Evolutionary conservation across 305 asterid species (phyloP).

Genomic region (Euphrasia arctica): DNA sequence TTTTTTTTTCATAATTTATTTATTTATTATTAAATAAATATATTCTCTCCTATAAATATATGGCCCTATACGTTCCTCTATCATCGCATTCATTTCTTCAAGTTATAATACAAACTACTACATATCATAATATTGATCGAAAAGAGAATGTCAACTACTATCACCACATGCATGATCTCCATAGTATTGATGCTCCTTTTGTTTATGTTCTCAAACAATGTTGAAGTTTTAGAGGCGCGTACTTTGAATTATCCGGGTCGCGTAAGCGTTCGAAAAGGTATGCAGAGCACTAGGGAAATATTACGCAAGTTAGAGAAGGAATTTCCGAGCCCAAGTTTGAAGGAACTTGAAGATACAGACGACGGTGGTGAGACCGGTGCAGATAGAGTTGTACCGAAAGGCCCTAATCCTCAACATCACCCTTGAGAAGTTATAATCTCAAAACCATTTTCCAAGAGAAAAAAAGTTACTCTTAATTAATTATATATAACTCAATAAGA

Average conservation of each 20-base stretch:
- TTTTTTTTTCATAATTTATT: neutral
- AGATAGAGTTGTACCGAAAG: neutral
- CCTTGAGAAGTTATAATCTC: neutral
- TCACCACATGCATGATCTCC: constrained; percentile 3
- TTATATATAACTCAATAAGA: too few relatives aligned
- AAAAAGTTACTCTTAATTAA: too few relatives aligned
- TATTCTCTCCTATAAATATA: neutral
- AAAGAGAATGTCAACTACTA: neutral
- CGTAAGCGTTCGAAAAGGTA: neutral
- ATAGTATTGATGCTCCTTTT: constrained; percentile 18
- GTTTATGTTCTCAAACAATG: constrained; percentile 20
- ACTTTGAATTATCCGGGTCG: neutral
- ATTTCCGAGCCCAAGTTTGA: neutral
- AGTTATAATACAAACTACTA: too few relatives aligned
- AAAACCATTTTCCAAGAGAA: too few relatives aligned
- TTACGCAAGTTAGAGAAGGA: constrained; percentile 23
- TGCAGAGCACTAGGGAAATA: constrained; percentile 32
- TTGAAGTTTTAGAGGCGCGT: constrained; percentile 5
- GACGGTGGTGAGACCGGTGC: neutral
- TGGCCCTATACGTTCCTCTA: neutral
- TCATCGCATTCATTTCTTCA: neutral
- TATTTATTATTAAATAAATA: neutral
- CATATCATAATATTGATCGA: constrained; percentile 29
- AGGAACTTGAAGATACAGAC: neutral
- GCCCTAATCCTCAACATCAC: neutral